Conservation (phyloP, 2,329 filamentous ascomycete species). For the Zymoseptoria ardabiliae region DNA sequence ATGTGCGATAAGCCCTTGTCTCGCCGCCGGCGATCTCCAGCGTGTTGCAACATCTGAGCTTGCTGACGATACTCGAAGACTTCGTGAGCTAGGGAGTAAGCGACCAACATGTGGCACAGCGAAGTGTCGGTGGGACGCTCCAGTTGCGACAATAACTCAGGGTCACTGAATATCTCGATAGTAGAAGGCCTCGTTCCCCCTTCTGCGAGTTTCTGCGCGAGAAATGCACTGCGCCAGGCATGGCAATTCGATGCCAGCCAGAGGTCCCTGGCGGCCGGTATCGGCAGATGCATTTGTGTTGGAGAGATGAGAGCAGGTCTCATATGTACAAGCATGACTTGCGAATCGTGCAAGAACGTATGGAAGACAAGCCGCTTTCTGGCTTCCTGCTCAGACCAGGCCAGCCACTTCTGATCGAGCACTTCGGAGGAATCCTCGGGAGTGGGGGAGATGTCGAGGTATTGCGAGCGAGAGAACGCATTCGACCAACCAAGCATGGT, state of each 20-base stretch:
- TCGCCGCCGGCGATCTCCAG: constrained; percentile 4
- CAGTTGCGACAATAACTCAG: too few species aligned
- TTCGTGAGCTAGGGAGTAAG: constrained; percentile 32
- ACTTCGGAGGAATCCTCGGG: constrained; percentile 48
- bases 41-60: constrained; percentile 20
- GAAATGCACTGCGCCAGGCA: constrained; percentile 55
- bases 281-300: constrained; percentile 56
- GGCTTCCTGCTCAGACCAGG: constrained; percentile 56
- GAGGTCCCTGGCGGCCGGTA: constrained; percentile 53
- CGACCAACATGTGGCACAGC: too few species aligned
- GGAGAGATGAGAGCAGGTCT: constrained; percentile 56
- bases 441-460: constrained; percentile 37
- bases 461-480: constrained; percentile 17
- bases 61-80: constrained; percentile 56
- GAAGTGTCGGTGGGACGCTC: too few species aligned
- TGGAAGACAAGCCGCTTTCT: constrained; percentile 62
- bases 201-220: constrained; percentile 26
- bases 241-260: constrained; percentile 57
- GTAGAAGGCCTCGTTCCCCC: too few species aligned
- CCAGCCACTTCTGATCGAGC: constrained; percentile 56
- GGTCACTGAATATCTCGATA: too few species aligned
- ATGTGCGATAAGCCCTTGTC: constrained; percentile 21
- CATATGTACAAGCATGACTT: constrained; percentile 58
- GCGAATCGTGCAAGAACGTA: constrained; percentile 56
- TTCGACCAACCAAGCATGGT: constrained; percentile 38